Conservation (phyloP, 2,329 filamentous ascomycete species). For the Pseudogymnoascus sp. region DNA sequence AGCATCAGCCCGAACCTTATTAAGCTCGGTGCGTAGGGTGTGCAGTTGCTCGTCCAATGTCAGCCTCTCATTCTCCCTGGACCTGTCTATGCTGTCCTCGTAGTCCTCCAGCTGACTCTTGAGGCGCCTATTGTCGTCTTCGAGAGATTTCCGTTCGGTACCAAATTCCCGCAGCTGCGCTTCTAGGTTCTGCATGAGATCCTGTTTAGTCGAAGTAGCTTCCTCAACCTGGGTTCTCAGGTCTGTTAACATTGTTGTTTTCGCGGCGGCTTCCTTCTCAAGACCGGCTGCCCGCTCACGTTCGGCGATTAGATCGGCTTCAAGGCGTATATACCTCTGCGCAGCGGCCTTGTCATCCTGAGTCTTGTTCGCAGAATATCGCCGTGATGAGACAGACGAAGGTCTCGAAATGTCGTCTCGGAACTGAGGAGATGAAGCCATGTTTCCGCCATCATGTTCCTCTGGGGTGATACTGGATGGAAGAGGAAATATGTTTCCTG, state of each 20-base stretch:
- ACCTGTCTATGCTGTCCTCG: slow-evolving; percentile 86
- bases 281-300: slow-evolving; percentile 58
- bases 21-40: slow-evolving; percentile 62
- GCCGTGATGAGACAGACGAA: slow-evolving; percentile 52
- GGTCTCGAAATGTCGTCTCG: slow-evolving; percentile 44
- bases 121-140: slow-evolving; percentile 69
- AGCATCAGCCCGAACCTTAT: slow-evolving; percentile 50
- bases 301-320: slow-evolving; percentile 69
- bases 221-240: slow-evolving; percentile 70
- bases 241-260: slow-evolving; percentile 49
- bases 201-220: slow-evolving; percentile 83
- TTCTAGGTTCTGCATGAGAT: slow-evolving; percentile 91
- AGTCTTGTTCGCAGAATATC: slow-evolving; percentile 52
- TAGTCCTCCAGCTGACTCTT: slow-evolving; percentile 76
- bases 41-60: slow-evolving; percentile 61
- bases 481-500: slow-evolving; percentile 48
- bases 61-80: slow-evolving; percentile 72
- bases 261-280: slow-evolving; percentile 60
- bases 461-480: slow-evolving; percentile 37
- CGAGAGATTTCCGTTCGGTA: slow-evolving; percentile 73
- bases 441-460: slow-evolving; percentile 38
- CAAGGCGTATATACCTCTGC: slow-evolving; percentile 58
- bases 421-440: slow-evolving; percentile 22
- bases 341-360: slow-evolving; percentile 53
- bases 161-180: slow-evolving; percentile 82